Conservation (phyloP, 345 rosid genomes). For the Melaleuca quinquenervia region DNA sequence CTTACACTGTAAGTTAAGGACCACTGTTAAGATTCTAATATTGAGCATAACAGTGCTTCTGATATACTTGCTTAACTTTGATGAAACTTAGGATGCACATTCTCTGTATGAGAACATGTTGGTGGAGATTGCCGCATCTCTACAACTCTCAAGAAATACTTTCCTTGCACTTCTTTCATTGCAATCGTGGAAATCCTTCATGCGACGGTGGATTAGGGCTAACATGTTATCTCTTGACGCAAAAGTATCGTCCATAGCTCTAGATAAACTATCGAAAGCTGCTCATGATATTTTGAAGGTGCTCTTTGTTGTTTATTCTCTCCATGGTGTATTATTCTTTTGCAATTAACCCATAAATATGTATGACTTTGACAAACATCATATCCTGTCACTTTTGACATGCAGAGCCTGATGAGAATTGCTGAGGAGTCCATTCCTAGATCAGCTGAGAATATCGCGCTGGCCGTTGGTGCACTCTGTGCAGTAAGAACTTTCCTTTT, state of each 20-base stretch:
- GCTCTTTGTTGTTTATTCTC: neutral
- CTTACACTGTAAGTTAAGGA: constrained; percentile 32
- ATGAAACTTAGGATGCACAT: constrained; percentile 48
- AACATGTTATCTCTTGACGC: constrained; percentile 32
- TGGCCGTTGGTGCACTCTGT: constrained; percentile 83
- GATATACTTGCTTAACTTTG: constrained; percentile 8
- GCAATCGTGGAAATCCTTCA: constrained; percentile 88
- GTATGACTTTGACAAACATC: neutral
- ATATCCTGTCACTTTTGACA: neutral
- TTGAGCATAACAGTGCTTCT: neutral
- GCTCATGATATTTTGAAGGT: constrained; percentile 87
- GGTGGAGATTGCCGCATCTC: constrained; percentile 59
- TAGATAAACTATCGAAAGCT: constrained; percentile 62
- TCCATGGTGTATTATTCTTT: neutral
- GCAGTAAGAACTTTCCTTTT: constrained; percentile 27
- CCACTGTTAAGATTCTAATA: neutral
- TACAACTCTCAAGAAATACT: constrained; percentile 73
- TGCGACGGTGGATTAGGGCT: constrained; percentile 74
- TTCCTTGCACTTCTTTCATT: constrained; percentile 68
- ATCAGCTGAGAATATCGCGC: constrained; percentile 72
- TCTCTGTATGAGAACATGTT: constrained; percentile 46
- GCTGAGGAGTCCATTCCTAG: constrained; percentile 80
- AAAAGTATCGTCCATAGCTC: constrained; percentile 22
- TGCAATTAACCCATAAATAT: neutral
- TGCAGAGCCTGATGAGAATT: constrained; percentile 50